Evolutionary conservation across 495 filamentous ascomycete species (phyloP), one percentile per base, ranked within the genome.

Genomic region (Lepraria neglecta): DNA sequence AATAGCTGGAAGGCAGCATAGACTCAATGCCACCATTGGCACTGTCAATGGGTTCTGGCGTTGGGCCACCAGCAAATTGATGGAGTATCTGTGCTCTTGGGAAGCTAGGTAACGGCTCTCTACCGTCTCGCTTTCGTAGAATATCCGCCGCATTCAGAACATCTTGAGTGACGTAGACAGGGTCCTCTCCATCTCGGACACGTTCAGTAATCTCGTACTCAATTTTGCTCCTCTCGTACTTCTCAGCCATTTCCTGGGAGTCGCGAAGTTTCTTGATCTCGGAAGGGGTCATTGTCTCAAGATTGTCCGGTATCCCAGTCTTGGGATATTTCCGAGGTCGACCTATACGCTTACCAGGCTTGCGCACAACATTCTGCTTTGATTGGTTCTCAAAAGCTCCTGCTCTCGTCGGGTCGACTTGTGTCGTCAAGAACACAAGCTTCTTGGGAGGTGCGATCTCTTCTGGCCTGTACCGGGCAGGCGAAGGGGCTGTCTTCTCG

Each of bases 241-340:
- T 58, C 21, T 54, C 56, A 38, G 63, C 65, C 54, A 58, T 58
- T 10, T 51, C 35, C 43, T 66, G 67, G 2, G 63, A 69, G 12
- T 33, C 31, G n/a, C 46, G 24, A 14, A 67, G 21, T 5, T 53
- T 28, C 6, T 51, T 58, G 14, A 63, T 27, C n/a, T 68, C 52
- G 4, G 48, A 27, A 27, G 43, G 21, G 10, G 31, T 42, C 52
- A 66, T 48, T 4, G 14, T 48, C 24, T 66, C 43, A 11, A 68
- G 53, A 6, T 62, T 58, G 21, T 38, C 24, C 11, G 67, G 62
- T 7, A 65, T 27, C 14, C 66, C 65, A 7, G 38, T 53, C 24
- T 51, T 62, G 17, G 47, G 62, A 35, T 62, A 50, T 27, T 67
- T 69, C 17, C 67, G 60, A 12, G 59, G 65, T 21, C 67, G 46